Base-by-base conservation (phyloP, 179 eudicot species). In the Beta lomatogona region DNA sequence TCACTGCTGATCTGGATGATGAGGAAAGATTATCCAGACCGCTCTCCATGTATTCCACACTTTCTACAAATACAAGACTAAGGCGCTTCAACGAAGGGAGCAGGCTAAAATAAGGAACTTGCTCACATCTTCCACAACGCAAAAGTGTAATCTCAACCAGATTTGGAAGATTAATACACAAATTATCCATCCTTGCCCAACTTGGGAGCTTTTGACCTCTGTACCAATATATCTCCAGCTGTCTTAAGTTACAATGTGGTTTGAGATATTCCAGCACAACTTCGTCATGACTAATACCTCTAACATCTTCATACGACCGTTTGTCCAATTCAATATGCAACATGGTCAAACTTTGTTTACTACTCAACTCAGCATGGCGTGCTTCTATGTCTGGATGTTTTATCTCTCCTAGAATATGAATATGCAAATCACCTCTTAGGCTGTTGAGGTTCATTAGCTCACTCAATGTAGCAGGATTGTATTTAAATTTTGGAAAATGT, bases 11-110 rank as follows among this genome's bases (percentile, higher is more conserved):
- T 46, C 2, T 7, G 5, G 50, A 46, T 46, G 8, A 4, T 7
- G 50, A 46, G 50, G 50, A 46, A 46, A 46, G 50, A 7, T 46
- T 7, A 68, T 44, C 15, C 18, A 0, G 9, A 21, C 57, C 13
- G 13, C 8, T 66, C 50, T 84, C 77, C 73, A 86, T 79, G 75
- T 76, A 82, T 45, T 84, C 82, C 50, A 84, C 81, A 11, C 55
- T 79, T 6, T 8, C 6, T 19, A 86, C 61, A 25, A 0, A 14
- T 1, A 1, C 6, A 44, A 82, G 80, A 14, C 18, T 2, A 11
- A 82, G 85, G 4, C 13, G 7, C 63, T 82, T 82, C 11, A 64
- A 64, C 41, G 25, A 28, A 28, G 44, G 69, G 25, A 64, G 69
- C 25, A 4, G 44, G 16, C 69, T 22, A 28, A 64, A 64, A 12